Evolutionary conservation across 345 rosid species (phyloP).

Genomic region (sweet orange (Citrus sinensis)): DVS_A1.0 CM039166.1:24563501-24564000

Average conservation of each 20-base stretch:
- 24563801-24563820: background rate
- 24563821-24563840: background rate
- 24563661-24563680: background rate
- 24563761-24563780: background rate
- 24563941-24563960: background rate
- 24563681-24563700: background rate
- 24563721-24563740: background rate
- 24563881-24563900: background rate
- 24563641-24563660: slow-evolving; percentile 14
- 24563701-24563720: background rate
- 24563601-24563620: slow-evolving; percentile 48
- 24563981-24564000: background rate
- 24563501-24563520: slow-evolving; percentile 62
- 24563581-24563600: slow-evolving; percentile 31
- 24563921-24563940: background rate
- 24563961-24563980: background rate
- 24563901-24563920: background rate
- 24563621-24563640: slow-evolving; percentile 22
- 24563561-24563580: slow-evolving; percentile 49
- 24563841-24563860: background rate
- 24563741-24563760: too few relatives aligned
- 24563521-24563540: slow-evolving; percentile 80
- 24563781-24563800: background rate
- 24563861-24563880: background rate
- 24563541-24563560: slow-evolving; percentile 59